Percentiles rank a stretch among this genome's conserved stretches.
Evolutionary conservation across 805 yeast species (phyloP).

Genomic region (Saturnispora serradocipensis): DNA sequence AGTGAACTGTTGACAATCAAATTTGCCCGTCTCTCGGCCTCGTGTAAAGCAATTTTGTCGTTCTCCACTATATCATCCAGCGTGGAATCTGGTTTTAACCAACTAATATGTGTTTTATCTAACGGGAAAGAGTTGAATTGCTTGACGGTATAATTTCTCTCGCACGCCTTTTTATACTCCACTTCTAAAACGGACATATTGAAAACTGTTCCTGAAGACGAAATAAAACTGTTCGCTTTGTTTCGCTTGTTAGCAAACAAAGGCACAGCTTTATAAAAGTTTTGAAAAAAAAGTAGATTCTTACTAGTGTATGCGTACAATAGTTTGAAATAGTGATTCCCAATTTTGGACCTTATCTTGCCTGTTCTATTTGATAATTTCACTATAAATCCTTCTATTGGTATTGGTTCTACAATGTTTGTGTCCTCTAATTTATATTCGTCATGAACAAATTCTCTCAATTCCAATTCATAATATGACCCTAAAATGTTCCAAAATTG

Average conservation of each 20-base stretch:
- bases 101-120: slow-evolving; percentile 45
- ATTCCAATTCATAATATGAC: slow-evolving; percentile 48
- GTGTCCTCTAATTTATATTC: slow-evolving; percentile 25
- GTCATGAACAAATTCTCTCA: slow-evolving; percentile 39
- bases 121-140: slow-evolving; percentile 47
- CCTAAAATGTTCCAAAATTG: slow-evolving; percentile 36
- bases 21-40: slow-evolving; percentile 51
- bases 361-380: slow-evolving; percentile 48
- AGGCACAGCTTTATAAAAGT: slow-evolving; percentile 50
- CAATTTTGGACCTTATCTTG: slow-evolving; percentile 16
- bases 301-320: slow-evolving; percentile 58
- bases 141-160: slow-evolving; percentile 21
- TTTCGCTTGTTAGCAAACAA: slow-evolving; percentile 30
- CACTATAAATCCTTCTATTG: slow-evolving; percentile 75
- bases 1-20: slow-evolving; percentile 51
- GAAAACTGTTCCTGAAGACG: slow-evolving; percentile 30
- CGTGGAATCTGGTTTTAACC: slow-evolving; percentile 41
- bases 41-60: slow-evolving; percentile 55
- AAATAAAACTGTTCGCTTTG: slow-evolving; percentile 8
- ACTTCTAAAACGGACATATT: slow-evolving; percentile 20
- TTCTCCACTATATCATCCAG: slow-evolving; percentile 34
- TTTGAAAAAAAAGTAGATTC: slow-evolving; percentile 49
- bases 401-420: slow-evolving; percentile 46
- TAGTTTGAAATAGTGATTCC: slow-evolving; percentile 38
- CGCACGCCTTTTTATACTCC: slow-evolving; percentile 6